Conservation (phyloP, 1,284 basidiomycete species). For the Trametes polyzona region DNA sequence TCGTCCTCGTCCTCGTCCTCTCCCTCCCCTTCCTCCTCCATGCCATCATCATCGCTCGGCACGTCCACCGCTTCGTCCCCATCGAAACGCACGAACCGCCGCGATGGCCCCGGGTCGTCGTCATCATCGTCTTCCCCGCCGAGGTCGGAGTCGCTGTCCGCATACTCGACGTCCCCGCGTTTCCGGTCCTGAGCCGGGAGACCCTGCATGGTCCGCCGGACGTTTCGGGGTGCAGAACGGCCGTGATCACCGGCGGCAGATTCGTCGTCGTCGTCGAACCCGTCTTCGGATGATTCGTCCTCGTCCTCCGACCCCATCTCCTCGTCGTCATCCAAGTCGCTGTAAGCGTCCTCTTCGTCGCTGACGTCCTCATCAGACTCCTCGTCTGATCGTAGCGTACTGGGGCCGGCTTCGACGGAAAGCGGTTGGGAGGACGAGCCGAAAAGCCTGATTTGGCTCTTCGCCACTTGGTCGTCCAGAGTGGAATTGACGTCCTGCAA, state of each 20-base stretch:
- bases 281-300: slow-evolving; percentile 28
- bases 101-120: slow-evolving; percentile 36
- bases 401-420: slow-evolving; percentile 40
- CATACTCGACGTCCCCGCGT: slow-evolving; percentile 63
- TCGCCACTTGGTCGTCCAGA: slow-evolving; percentile 82
- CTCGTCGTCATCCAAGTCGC: slow-evolving; percentile 27
- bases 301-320: slow-evolving; percentile 35
- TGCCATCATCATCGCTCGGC: slow-evolving; percentile 47
- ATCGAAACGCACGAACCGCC: slow-evolving; percentile 40
- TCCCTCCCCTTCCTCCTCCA: slow-evolving; percentile 41
- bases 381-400: slow-evolving; percentile 22
- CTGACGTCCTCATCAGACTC: slow-evolving; percentile 30
- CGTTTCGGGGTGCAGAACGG: slow-evolving; percentile 50
- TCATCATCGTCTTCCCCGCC: slow-evolving; percentile 55
- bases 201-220: slow-evolving; percentile 43
- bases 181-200: slow-evolving; percentile 42
- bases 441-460: slow-evolving; percentile 86
- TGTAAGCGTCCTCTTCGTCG: too few relatives aligned
- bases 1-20: slow-evolving; percentile 43
- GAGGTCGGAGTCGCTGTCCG: slow-evolving; percentile 81
- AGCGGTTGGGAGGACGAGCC: slow-evolving; percentile 66
- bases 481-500: slow-evolving; percentile 88
- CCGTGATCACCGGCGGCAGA: slow-evolving; percentile 43
- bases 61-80: slow-evolving; percentile 58
- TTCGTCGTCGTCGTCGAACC: slow-evolving; percentile 23